These are phyloP conservation scores for Ustilago shanxiensis DNA, from an alignment of 1,284 basidiomycete species.

Conservation along the genomic window DNA sequence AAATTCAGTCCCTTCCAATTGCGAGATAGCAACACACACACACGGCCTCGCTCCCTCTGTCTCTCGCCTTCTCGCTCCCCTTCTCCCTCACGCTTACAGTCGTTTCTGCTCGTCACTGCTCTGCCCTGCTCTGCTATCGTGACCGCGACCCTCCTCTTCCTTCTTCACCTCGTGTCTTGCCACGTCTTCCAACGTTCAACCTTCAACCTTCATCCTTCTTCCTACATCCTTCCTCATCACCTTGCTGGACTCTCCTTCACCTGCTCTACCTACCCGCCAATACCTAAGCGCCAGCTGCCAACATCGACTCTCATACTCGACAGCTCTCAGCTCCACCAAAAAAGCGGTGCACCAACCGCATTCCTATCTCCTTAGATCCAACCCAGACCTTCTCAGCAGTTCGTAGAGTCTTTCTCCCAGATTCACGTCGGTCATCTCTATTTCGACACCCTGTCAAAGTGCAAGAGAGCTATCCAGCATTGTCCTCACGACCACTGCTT, in stretches of 20 bases:
- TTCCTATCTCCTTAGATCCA: not conserved
- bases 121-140: not conserved
- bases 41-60: no score
- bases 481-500: not conserved
- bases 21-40: not conserved
- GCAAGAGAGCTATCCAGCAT: no score
- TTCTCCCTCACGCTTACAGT: not conserved
- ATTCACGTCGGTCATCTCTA: no score
- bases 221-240: not conserved
- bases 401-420: not conserved
- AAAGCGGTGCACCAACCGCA: not conserved
- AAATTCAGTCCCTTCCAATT: constrained; percentile 7
- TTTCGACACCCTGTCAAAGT: no score
- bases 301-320: not conserved
- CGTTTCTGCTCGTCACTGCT: no score
- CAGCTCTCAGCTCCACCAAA: not conserved
- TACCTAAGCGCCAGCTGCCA: not conserved
- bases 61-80: no score
- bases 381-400: not conserved
- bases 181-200: constrained; percentile 3
- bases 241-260: not conserved
- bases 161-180: not conserved
- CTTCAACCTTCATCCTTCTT: not conserved
- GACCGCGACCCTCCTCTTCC: constrained; percentile 1
- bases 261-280: not conserved